Conservation (phyloP, 768 basidiomycete species). For the Pleurotus tuber-regium region DNA sequence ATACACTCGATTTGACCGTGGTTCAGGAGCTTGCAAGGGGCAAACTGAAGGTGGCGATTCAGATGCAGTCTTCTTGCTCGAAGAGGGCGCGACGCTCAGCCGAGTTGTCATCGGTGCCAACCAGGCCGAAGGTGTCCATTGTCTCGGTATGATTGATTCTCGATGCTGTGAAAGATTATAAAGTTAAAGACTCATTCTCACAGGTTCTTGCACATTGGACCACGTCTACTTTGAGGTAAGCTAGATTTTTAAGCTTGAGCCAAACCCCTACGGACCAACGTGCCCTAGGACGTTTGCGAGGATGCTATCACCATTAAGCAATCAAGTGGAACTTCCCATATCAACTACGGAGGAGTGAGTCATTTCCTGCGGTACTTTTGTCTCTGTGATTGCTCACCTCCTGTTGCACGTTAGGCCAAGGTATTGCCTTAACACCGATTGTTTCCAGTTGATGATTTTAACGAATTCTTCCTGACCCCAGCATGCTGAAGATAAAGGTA, state of each 20-base stretch:
- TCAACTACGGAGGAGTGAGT: conserved; percentile 37
- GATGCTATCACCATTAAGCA: conserved; percentile 41
- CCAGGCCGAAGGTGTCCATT: conserved; percentile 40
- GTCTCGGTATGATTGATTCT: conserved; percentile 25
- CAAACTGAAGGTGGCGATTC: conserved; percentile 37
- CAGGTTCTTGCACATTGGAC: conserved; percentile 28
- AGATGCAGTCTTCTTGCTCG: conserved; percentile 37
- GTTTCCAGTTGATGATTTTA: no score
- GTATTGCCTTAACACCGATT: no score
- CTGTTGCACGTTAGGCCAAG: conserved; percentile 23
- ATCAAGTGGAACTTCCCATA: conserved; percentile 30
- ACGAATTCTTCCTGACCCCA: no score
- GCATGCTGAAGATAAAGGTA: conserved; percentile 33
- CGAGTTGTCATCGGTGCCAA: conserved; percentile 38
- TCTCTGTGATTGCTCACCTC: background rate
- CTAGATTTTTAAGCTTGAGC: conserved; percentile 1
- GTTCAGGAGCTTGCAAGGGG: conserved; percentile 35
- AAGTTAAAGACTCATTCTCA: background rate
- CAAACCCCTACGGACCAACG: background rate
- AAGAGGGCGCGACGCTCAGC: conserved; percentile 37
- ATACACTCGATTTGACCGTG: conserved; percentile 36
- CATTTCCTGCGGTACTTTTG: background rate
- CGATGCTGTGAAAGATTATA: background rate
- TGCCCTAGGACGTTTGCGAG: conserved; percentile 30
- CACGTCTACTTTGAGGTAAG: conserved; percentile 29